Evolutionary conservation across 345 rosid genomes (phyloP), one percentile per base, ranked within the genome.

Genomic region (Trapa incisa): DNA sequence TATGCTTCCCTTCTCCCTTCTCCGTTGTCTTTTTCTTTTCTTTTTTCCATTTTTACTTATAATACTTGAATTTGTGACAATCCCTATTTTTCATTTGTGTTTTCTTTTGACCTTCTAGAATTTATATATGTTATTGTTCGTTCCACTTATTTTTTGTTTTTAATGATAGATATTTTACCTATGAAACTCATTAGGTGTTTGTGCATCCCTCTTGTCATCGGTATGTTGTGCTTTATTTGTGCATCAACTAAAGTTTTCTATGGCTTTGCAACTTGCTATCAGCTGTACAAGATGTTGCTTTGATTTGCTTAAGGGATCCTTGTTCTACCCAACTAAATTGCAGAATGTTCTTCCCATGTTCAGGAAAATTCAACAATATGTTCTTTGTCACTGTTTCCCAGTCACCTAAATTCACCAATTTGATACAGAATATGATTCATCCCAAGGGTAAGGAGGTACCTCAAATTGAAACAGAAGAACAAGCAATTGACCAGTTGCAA

Each of bases 381-480:
- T 83, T 85, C 78, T 89, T 75, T 68, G 73, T 65, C 47, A 80
- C 72, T 39, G 80, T 86, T 63, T 75, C 96, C n/a, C 75, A 65
- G 68, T 47, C 75, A 11, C 82, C 79, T 68, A 77, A 77, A 37
- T 38, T 78, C 62, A 71, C 73, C 69, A 56, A 3, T 32, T 70
- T 87, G 41, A 73, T 82, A 61, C 75, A 68, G 39, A 53, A 64
- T 64, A 41, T 87, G 65, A 68, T 77, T 32, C 73, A 70, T 48
- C 76, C 78, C 65, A 65, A 22, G 52, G 67, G 74, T 61, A 29
- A 29, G 3, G 0, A 16, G 10, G 66, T 47, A 45, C 71, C 16
- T 3, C 43, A 36, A 47, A 78, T 77, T 72, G 75, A 63, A 37
- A 75, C 65, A 15, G 79, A 85, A 14, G 54, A 71, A 38, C 75